These are phyloP conservation scores for Talaromyces sp. DNA, from an alignment of 2,329 filamentous ascomycete species.

Conservation along the genomic window DNA sequence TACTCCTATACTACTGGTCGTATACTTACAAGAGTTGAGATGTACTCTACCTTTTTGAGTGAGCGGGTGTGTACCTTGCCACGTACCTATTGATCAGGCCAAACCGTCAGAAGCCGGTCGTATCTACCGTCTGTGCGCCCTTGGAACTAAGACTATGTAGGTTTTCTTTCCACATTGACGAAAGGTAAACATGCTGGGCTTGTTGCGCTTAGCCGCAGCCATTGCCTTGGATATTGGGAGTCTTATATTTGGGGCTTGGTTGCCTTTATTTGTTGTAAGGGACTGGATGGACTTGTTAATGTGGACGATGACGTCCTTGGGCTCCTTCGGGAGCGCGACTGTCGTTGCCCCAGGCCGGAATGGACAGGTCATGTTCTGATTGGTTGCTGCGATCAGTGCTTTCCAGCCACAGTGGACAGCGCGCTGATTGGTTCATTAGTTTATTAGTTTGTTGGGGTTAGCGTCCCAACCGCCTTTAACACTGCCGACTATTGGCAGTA, in stretches of 20 bases:
- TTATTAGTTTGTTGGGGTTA: slow-evolving; percentile 13
- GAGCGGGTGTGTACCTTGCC: not conserved
- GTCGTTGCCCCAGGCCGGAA: not conserved
- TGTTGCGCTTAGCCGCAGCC: not conserved
- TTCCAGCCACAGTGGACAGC: not conserved
- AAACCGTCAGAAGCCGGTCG: not conserved
- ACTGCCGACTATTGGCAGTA: not conserved
- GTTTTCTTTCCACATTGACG: no score
- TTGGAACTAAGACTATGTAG: not conserved
- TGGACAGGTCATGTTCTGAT: not conserved
- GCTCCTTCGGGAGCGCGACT: not conserved
- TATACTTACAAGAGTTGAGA: not conserved
- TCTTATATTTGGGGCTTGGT: not conserved
- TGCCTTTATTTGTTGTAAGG: not conserved
- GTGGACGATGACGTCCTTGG: not conserved
- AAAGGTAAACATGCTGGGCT: not conserved
- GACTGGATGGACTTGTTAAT: not conserved
- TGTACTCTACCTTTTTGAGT: not conserved
- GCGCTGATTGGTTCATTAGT: not conserved
- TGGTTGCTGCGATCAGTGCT: not conserved
- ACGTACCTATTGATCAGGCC: not conserved
- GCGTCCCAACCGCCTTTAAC: slow-evolving; percentile 8
- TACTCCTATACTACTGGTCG: no score
- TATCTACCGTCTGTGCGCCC: not conserved
- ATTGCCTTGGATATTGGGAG: not conserved